These are phyloP conservation scores for Pythium chondricola DNA, from an alignment of 352 stramenopile genomes.

Conservation along the genomic window DNA sequence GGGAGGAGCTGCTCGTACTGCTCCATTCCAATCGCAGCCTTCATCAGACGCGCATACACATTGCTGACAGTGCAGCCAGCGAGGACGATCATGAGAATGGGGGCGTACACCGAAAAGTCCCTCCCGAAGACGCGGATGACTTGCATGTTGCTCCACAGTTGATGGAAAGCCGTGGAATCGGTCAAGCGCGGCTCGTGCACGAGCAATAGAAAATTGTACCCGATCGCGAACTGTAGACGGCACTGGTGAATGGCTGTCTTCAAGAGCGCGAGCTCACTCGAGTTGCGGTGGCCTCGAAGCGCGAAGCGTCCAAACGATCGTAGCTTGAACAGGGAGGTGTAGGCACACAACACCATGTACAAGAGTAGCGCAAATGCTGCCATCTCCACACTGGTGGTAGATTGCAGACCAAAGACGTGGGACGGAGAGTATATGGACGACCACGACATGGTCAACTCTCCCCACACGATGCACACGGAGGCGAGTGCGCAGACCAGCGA, in stretches of 20 bases:
- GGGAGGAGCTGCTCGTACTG: slow-evolving; percentile 60
- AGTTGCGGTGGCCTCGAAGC: slow-evolving; percentile 46
- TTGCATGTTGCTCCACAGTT: slow-evolving; percentile 44
- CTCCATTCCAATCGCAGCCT: slow-evolving; percentile 40
- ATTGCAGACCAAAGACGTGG: slow-evolving; percentile 16
- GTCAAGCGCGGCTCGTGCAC: slow-evolving; percentile 32
- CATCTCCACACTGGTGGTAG: slow-evolving; percentile 25
- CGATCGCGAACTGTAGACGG: slow-evolving; percentile 62
- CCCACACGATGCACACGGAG: slow-evolving; percentile 59
- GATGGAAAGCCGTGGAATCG: slow-evolving; percentile 44
- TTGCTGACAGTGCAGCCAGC: slow-evolving; percentile 39
- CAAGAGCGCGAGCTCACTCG: slow-evolving; percentile 50
- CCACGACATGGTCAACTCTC: slow-evolving; percentile 56
- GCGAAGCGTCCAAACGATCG: slow-evolving; percentile 42
- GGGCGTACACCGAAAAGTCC: slow-evolving; percentile 50
- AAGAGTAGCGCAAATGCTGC: slow-evolving; percentile 35
- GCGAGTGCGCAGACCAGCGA: slow-evolving; percentile 22
- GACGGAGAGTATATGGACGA: slow-evolving; percentile 12
- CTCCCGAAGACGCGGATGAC: slow-evolving; percentile 51
- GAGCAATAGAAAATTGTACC: slow-evolving; percentile 61
- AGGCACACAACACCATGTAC: slow-evolving; percentile 58
- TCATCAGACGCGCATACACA: slow-evolving; percentile 48
- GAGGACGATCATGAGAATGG: slow-evolving; percentile 47
- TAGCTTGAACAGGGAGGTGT: slow-evolving; percentile 55
- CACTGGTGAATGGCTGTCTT: slow-evolving; percentile 58